A percentile compares a stretch with the other conserved stretches of the same genome.
These are phyloP conservation scores for Tulasnella calospora DNA, from an alignment of 768 basidiomycete species.

Conservation along the genomic window DNA sequence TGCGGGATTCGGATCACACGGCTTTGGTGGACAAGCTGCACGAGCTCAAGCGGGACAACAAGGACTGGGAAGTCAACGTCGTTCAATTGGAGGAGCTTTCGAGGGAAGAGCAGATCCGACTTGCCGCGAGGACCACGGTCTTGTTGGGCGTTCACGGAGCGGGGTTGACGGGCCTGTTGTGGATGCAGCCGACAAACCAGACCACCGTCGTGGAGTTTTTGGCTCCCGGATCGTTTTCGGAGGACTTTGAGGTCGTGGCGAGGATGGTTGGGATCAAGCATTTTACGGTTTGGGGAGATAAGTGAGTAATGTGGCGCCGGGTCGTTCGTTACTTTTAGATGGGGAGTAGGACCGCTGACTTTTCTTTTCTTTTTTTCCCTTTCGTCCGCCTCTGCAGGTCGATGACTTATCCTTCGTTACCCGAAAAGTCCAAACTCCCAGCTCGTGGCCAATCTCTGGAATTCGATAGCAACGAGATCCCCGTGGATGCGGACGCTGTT, in stretches of 20 bases:
- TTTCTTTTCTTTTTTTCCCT: constrained; percentile 39
- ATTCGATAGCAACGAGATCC: constrained; percentile 79
- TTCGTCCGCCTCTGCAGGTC: constrained; percentile 46
- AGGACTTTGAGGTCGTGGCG: constrained; percentile 70
- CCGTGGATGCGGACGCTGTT: constrained; percentile 67
- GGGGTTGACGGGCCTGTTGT: constrained; percentile 76
- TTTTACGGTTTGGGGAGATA: constrained; percentile 77
- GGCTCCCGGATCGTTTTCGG: constrained; percentile 71
- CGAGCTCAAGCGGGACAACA: constrained; percentile 35
- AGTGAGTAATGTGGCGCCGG: constrained; percentile 83
- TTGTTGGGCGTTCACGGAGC: constrained; percentile 85
- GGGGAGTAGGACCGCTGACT: constrained; percentile 75
- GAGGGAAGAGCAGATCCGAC: constrained; percentile 39
- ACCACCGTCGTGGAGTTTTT: constrained; percentile 84
- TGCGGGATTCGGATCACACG: constrained; percentile 36
- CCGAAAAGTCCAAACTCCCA: constrained; percentile 56
- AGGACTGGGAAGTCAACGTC: constrained; percentile 49
- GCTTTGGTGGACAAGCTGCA: constrained; percentile 36
- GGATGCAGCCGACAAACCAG: constrained; percentile 70
- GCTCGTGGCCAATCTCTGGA: constrained; percentile 47
- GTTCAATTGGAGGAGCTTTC: constrained; percentile 41
- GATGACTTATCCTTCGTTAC: constrained; percentile 70
- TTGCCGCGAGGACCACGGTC: constrained; percentile 40
- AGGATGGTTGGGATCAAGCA: constrained; percentile 45
- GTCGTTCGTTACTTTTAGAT: constrained; percentile 48